A percentile compares a stretch with the other conserved stretches of the same genome.
These are phyloP conservation scores for Colletotrichum sojae DNA, from an alignment of 2,329 filamentous ascomycete species.

Conservation along the genomic window DNA sequence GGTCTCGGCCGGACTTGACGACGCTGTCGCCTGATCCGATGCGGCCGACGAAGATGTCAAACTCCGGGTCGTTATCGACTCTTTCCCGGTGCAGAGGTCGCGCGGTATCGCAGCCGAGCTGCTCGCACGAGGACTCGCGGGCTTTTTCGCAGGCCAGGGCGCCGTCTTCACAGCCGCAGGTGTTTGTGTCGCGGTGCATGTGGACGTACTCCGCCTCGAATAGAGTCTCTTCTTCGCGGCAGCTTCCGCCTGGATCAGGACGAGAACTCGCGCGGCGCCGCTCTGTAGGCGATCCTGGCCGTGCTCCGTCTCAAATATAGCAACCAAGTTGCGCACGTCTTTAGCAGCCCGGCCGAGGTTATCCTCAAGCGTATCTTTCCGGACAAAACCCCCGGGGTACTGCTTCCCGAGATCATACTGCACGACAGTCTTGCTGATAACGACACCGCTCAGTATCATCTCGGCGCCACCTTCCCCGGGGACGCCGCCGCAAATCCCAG, in stretches of 20 bases:
- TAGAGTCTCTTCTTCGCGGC: slow-evolving; percentile 42
- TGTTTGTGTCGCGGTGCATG: slow-evolving; percentile 43
- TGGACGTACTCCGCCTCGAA: slow-evolving; percentile 48
- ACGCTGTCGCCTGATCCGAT: slow-evolving; percentile 57
- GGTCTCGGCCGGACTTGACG: slow-evolving; percentile 54
- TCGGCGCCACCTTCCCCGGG: slow-evolving; percentile 36
- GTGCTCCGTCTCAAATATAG: slow-evolving; percentile 40
- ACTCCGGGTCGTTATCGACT: slow-evolving; percentile 10
- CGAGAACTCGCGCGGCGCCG: slow-evolving; percentile 31
- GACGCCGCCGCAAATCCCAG: slow-evolving; percentile 46
- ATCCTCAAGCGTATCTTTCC: slow-evolving; percentile 40
- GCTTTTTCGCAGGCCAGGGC: slow-evolving; percentile 44
- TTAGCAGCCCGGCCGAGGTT: slow-evolving; percentile 35
- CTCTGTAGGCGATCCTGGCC: slow-evolving; percentile 36
- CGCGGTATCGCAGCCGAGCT: slow-evolving; percentile 47
- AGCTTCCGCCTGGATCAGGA: slow-evolving; percentile 41
- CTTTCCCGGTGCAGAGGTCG: slow-evolving; percentile 33
- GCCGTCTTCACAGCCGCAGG: slow-evolving; percentile 15
- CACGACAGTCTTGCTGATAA: slow-evolving; percentile 46
- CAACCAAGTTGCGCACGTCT: slow-evolving; percentile 47
- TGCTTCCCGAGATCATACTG: slow-evolving; percentile 45
- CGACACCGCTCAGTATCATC: slow-evolving; percentile 50
- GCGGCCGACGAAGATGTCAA: slow-evolving; percentile 23
- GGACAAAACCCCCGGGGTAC: slow-evolving; percentile 39
- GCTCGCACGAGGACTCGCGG: slow-evolving; percentile 43